Percentiles rank a stretch among this genome's conserved stretches.
phyloP scores from a whole-genome alignment of 192 early-diverging fungal genomes.

The Phycomyces blakesleeanus region DNA sequence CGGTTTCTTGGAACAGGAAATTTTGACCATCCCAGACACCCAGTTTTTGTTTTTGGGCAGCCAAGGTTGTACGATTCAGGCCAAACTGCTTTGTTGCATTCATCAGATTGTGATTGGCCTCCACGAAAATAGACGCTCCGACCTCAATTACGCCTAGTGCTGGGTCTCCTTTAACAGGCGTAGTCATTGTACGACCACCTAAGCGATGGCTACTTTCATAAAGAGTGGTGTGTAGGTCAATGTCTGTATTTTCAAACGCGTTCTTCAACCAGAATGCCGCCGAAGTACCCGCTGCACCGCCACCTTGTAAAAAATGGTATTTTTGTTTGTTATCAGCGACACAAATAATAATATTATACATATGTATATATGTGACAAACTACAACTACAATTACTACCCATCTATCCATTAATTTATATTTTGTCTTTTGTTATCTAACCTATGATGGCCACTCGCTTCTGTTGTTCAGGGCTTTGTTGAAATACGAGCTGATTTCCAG shows the following conservation, averaged over 20 bases:
- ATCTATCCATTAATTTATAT: too few relatives aligned
- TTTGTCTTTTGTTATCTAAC: conserved; percentile 29
- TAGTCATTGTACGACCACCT: conserved; percentile 48
- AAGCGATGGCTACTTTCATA: conserved; percentile 50
- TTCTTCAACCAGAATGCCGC: conserved; percentile 43
- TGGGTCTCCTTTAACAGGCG: conserved; percentile 25
- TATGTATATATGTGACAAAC: too few relatives aligned
- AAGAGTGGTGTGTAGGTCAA: conserved; percentile 42
- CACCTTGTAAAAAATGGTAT: conserved; percentile 36
- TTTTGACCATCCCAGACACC: conserved; percentile 48
- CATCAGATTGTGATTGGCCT: conserved; percentile 51
- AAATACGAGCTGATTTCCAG: too few relatives aligned
- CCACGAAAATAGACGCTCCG: conserved; percentile 64
- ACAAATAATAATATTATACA: too few relatives aligned
- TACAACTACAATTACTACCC: too few relatives aligned
- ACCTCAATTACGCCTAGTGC: conserved; percentile 43
- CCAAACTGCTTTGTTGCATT: conserved; percentile 48
- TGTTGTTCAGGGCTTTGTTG: too few relatives aligned
- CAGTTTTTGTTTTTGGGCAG: conserved; percentile 10
- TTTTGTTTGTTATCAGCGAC: too few relatives aligned
- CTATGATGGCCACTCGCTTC: conserved; percentile 45
- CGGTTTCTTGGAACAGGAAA: conserved; percentile 51
- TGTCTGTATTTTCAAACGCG: conserved; percentile 23
- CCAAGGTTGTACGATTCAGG: conserved; percentile 34
- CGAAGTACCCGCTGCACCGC: conserved; percentile 50